These are phyloP conservation scores for Boletales sp. DNA, from an alignment of 768 basidiomycete species.

Conservation along the genomic window DNA sequence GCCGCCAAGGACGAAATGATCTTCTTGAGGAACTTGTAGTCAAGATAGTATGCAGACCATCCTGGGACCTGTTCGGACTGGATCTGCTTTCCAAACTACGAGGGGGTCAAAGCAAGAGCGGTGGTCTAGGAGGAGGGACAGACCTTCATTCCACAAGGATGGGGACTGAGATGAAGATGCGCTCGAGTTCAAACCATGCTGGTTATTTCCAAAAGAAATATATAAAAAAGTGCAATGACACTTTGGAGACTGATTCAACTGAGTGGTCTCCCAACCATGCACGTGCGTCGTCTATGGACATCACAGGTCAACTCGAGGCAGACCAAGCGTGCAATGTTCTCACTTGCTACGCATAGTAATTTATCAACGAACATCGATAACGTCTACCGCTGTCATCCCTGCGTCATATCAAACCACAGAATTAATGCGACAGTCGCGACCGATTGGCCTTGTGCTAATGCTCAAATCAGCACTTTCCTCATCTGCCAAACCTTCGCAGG, in stretches of 20 bases:
- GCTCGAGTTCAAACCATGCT: slow-evolving; percentile 26
- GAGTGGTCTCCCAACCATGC: slow-evolving; percentile 5
- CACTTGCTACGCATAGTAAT: neutral
- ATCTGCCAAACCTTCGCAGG: slow-evolving; percentile 76
- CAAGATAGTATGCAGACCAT: slow-evolving; percentile 93
- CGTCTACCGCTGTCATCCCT: neutral
- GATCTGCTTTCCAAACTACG: slow-evolving; percentile 95
- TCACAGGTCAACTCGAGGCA: too few relatives aligned
- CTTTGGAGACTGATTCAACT: slow-evolving; percentile 7
- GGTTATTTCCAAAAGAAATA: slow-evolving; percentile 13
- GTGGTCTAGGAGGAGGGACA: slow-evolving; percentile 1
- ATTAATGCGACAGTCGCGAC: slow-evolving; percentile 1
- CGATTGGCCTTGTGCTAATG: neutral
- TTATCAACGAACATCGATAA: slow-evolving; percentile 6
- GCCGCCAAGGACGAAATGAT: slow-evolving; percentile 94
- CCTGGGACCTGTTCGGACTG: slow-evolving; percentile 95
- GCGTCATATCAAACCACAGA: slow-evolving; percentile 3
- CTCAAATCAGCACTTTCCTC: slow-evolving; percentile 78
- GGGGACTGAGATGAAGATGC: slow-evolving; percentile 9
- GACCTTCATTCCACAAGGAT: slow-evolving; percentile 31
- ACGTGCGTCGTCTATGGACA: slow-evolving; percentile 18
- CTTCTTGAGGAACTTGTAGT: slow-evolving; percentile 98
- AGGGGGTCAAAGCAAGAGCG: neutral
- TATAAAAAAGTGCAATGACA: slow-evolving; percentile 5
- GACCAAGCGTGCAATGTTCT: too few relatives aligned